phyloP scores from a whole-genome alignment of 176 grass and related monocot genomes.

The Oryza punctata region DNA sequence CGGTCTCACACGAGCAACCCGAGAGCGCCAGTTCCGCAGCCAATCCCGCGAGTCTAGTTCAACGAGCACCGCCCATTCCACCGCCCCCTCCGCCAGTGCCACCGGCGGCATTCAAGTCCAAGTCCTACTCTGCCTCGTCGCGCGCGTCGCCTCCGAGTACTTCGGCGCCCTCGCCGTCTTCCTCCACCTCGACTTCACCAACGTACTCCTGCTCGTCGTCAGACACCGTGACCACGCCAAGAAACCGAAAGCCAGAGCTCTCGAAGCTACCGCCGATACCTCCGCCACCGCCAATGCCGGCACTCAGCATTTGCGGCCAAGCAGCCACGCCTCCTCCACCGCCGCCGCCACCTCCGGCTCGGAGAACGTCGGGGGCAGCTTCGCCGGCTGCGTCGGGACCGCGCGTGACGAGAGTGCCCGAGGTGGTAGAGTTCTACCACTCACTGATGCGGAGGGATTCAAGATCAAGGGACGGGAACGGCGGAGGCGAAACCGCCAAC shows the following conservation, averaged over 20 bases:
- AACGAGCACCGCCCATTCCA: conserved; percentile 21
- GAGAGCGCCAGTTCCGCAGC: conserved; percentile 30
- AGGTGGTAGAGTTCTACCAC: conserved; percentile 99
- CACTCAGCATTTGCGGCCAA: not conserved
- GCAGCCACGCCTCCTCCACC: conserved; percentile 49
- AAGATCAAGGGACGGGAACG: conserved; percentile 45
- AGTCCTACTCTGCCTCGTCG: conserved; percentile 42
- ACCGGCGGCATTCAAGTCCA: conserved; percentile 46
- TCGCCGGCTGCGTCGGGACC: conserved; percentile 25
- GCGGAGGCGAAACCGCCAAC: conserved; percentile 20
- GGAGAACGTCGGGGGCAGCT: conserved; percentile 28
- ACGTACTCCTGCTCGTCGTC: conserved; percentile 49
- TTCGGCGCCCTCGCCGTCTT: conserved; percentile 52
- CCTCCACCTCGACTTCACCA: conserved; percentile 53
- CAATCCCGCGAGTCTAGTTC: not conserved
- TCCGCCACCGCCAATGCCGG: conserved; percentile 51
- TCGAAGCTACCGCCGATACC: conserved; percentile 80
- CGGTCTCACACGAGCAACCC: conserved; percentile 34
- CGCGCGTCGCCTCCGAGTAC: conserved; percentile 38
- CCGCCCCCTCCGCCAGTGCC: conserved; percentile 40
- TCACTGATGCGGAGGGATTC: conserved; percentile 90
- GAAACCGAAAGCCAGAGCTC: conserved; percentile 45
- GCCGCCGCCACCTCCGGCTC: conserved; percentile 57
- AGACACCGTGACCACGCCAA: conserved; percentile 41
- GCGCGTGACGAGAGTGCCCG: conserved; percentile 74